Conservation (phyloP, 495 filamentous ascomycete genomes). For the Trichoderma reesei region DNA sequence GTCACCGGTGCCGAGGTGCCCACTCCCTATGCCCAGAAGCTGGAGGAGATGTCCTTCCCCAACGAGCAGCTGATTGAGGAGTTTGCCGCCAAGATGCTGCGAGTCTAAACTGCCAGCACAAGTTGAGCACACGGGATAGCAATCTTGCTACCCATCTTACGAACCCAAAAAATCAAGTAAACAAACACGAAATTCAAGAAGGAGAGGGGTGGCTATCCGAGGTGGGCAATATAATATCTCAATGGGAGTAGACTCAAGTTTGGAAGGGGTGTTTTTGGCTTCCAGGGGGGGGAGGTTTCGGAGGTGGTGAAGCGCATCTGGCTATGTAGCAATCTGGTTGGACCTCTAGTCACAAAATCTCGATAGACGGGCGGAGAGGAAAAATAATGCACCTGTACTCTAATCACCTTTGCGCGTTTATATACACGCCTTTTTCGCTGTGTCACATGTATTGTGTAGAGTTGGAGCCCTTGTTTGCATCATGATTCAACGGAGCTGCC, state of each 20-base stretch:
- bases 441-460: too few relatives aligned
- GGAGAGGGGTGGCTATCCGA: neutral
- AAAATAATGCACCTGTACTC: constrained; percentile 8
- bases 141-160: neutral
- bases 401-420: constrained; percentile 2
- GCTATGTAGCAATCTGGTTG: neutral
- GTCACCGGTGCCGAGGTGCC: constrained; percentile 94
- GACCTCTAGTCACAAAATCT: neutral
- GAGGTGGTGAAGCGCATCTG: neutral
- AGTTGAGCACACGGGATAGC: neutral
- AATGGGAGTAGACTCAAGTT: neutral
- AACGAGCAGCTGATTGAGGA: constrained; percentile 71
- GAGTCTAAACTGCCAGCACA: constrained; percentile 43
- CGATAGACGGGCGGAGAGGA: constrained; percentile 8
- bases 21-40: constrained; percentile 78
- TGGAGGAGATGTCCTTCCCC: constrained; percentile 91
- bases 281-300: too few relatives aligned
- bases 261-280: neutral
- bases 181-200: neutral
- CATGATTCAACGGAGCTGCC: too few relatives aligned
- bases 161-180: neutral
- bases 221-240: neutral
- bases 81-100: constrained; percentile 74
- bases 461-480: too few relatives aligned
- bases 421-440: neutral